Evolutionary conservation across 1,284 basidiomycete species (phyloP).

Genomic region (Irpex sp.): DNA sequence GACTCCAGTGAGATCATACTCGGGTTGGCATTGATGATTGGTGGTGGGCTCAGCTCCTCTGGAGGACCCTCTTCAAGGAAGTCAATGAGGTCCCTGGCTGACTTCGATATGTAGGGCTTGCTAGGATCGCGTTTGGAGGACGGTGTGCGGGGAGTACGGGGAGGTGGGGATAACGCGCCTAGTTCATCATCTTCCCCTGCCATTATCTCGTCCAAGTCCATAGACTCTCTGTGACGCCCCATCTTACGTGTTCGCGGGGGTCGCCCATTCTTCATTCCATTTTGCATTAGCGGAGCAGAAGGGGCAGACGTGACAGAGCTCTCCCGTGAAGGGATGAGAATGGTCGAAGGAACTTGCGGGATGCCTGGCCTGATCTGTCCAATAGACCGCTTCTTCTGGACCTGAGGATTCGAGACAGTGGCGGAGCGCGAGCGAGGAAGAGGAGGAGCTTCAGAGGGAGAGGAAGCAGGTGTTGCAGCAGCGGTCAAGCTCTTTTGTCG

Average conservation of each 20-base stretch:
- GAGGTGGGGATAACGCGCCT: constrained; percentile 21
- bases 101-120: constrained; percentile 7
- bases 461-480: constrained; percentile 5
- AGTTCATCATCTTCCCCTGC: constrained; percentile 58
- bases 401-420: constrained; percentile 15
- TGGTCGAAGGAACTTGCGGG: constrained; percentile 9
- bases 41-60: constrained; percentile 16
- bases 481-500: constrained; percentile 8
- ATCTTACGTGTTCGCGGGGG: constrained; percentile 44
- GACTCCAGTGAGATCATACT: constrained; percentile 34
- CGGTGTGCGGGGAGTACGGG: constrained; percentile 15
- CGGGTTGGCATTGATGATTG: constrained; percentile 20
- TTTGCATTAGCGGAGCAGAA: constrained; percentile 11
- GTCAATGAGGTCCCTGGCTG: constrained; percentile 6
- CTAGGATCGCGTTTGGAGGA: constrained; percentile 26
- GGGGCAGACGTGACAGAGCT: constrained; percentile 10
- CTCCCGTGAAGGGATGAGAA: constrained; percentile 30
- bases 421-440: constrained; percentile 12
- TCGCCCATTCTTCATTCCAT: constrained; percentile 16
- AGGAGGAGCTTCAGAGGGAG: constrained; percentile 1
- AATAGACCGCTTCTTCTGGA: constrained; percentile 10
- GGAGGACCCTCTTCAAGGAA: constrained; percentile 9
- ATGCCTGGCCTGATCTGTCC: not conserved
- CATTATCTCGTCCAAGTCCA: constrained; percentile 74
- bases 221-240: constrained; percentile 57